Conservation (phyloP, 202 grass and related monocot genomes). For the Setaria viridis region DNA sequence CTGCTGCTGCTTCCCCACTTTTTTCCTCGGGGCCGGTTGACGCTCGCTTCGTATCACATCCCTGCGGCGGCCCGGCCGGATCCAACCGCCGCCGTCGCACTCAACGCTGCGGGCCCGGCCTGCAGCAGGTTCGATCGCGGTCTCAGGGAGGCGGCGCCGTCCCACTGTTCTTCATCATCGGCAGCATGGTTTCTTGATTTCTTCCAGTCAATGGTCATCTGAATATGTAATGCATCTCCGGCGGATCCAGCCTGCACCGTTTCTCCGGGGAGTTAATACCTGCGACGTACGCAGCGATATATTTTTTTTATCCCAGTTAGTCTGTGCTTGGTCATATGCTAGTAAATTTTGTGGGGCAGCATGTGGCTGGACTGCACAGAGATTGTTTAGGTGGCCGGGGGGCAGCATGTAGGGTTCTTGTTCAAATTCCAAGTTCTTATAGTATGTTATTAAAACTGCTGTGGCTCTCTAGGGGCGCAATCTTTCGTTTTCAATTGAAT, state of each 20-base stretch:
- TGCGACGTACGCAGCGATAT: background rate
- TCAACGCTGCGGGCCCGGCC: background rate
- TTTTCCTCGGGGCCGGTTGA: background rate
- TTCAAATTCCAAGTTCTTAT: background rate
- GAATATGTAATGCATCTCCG: background rate
- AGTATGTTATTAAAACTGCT: background rate
- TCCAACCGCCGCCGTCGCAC: background rate
- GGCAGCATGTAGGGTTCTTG: background rate
- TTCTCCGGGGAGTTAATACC: conserved; percentile 11
- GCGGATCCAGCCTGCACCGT: background rate
- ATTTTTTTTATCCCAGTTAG: background rate
- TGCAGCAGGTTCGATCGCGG: background rate
- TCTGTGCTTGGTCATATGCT: background rate
- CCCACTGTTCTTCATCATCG: background rate
- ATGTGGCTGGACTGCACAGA: background rate
- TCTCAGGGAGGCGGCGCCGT: conserved; percentile 1
- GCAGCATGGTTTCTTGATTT: too few relatives aligned
- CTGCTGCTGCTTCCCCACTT: background rate
- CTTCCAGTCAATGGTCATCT: conserved; percentile 6
- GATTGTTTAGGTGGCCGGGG: background rate
- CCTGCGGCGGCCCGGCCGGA: background rate
- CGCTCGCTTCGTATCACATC: background rate
- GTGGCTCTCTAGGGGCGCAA: background rate
- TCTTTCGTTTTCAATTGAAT: background rate
- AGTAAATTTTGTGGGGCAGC: conserved; percentile 1